phyloP scores from a whole-genome alignment of 2,329 filamentous ascomycete species.

The Clarireedia hainanense region DNA sequence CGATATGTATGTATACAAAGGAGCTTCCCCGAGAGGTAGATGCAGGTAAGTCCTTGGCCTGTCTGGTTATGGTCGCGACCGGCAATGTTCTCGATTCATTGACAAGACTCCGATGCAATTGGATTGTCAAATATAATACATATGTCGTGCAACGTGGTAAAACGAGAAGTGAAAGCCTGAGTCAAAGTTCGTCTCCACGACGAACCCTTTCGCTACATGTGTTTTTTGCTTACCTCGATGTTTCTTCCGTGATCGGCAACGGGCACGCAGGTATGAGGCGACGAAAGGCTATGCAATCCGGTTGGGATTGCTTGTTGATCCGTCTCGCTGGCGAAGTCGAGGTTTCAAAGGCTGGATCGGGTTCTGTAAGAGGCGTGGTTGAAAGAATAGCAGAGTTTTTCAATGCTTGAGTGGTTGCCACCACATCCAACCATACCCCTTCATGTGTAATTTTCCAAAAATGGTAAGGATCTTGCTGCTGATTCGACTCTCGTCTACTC shows the following conservation, averaged over 20 bases:
- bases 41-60: background rate
- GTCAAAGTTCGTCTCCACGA: background rate
- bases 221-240: background rate
- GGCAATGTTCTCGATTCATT: background rate
- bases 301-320: background rate
- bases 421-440: background rate
- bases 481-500: background rate
- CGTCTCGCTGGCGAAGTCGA: background rate
- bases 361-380: background rate
- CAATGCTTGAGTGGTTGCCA: conserved; percentile 1
- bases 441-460: conserved; percentile 3
- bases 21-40: background rate
- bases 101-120: background rate
- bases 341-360: background rate
- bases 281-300: background rate
- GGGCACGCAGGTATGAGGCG: background rate
- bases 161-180: background rate
- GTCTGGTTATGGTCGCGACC: background rate
- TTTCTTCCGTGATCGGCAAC: background rate
- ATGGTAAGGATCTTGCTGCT: background rate
- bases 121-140: background rate
- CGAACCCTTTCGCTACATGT: background rate
- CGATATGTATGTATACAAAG: background rate
- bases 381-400: conserved; percentile 3
- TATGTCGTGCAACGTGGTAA: background rate